Percentiles rank a stretch among this genome's conserved stretches.
Conservation (phyloP, 2,329 filamentous ascomycete genomes). For the Dactylonectria estremocensis region DNA sequence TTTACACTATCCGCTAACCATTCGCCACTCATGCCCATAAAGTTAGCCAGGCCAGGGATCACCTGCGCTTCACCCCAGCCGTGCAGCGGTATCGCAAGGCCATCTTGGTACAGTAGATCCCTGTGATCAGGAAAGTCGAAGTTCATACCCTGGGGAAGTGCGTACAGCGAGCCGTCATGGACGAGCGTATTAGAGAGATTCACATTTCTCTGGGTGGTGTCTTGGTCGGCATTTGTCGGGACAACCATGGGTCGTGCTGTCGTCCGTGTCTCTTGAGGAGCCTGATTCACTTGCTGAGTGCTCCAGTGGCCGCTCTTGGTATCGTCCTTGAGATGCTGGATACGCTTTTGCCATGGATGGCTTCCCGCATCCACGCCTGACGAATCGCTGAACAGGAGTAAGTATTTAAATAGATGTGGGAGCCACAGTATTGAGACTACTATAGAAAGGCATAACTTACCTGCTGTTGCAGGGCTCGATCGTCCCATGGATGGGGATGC, state of each 20-base stretch:
- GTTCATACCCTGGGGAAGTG: neutral
- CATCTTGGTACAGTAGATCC: constrained; percentile 5
- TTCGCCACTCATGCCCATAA: constrained; percentile 18
- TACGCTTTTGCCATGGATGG: constrained; percentile 24
- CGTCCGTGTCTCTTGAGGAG: no score
- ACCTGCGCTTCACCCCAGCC: constrained; percentile 20
- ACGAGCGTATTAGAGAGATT: neutral
- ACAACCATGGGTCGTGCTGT: neutral
- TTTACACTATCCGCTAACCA: constrained; percentile 11
- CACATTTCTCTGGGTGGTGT: neutral
- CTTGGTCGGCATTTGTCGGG: neutral
- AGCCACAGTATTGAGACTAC: neutral
- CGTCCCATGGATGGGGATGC: neutral
- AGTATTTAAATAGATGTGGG: no score
- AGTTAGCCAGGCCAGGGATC: constrained; percentile 20
- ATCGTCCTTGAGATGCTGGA: constrained; percentile 3
- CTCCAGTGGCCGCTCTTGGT: neutral
- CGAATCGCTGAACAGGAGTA: neutral
- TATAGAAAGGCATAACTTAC: neutral
- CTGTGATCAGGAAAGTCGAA: neutral
- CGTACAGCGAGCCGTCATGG: neutral
- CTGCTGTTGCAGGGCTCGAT: neutral
- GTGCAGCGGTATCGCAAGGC: neutral
- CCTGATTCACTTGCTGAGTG: no score
- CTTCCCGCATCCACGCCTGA: neutral